phyloP scores from a whole-genome alignment of 23 red algal genomes.

The Agarophyton chilense region DNA sequence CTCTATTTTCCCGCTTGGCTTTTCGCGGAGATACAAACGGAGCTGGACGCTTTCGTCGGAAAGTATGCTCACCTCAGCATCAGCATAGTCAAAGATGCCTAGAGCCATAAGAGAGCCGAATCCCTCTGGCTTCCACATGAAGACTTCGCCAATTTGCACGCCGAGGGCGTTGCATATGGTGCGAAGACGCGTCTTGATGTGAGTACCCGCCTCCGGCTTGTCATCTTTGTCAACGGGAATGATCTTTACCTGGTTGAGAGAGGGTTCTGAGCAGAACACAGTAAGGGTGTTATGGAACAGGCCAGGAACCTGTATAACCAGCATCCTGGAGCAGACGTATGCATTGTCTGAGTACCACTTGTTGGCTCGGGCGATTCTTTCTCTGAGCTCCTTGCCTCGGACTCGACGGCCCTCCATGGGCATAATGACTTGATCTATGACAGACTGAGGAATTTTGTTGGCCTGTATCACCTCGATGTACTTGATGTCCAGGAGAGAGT shows the following conservation, averaged over 20 bases:
- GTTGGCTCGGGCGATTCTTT: constrained; percentile 10
- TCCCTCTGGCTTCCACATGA: constrained; percentile 48
- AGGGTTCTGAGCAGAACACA: constrained; percentile 46
- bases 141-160: constrained; percentile 46
- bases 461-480: constrained; percentile 4
- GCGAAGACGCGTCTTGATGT: constrained; percentile 16
- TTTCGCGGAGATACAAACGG: constrained; percentile 48
- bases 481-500: not conserved
- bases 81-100: constrained; percentile 69
- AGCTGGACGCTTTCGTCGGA: constrained; percentile 36
- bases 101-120: constrained; percentile 61
- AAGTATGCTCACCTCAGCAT: constrained; percentile 41
- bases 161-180: constrained; percentile 55
- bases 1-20: constrained; percentile 40
- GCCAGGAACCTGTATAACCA: constrained; percentile 36
- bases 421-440: constrained; percentile 42
- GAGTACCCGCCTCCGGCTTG: not conserved
- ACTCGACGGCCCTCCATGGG: constrained; percentile 30
- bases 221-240: constrained; percentile 58
- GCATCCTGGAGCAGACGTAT: constrained; percentile 42
- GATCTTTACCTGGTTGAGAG: constrained; percentile 20
- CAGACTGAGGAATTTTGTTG: constrained; percentile 33
- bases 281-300: constrained; percentile 25
- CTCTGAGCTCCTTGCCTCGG: constrained; percentile 26
- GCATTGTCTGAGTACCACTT: constrained; percentile 50